phyloP scores from a whole-genome alignment of 225 moss, liverwort and hornwort genomes.

The Polytrichum formosum region DNA sequence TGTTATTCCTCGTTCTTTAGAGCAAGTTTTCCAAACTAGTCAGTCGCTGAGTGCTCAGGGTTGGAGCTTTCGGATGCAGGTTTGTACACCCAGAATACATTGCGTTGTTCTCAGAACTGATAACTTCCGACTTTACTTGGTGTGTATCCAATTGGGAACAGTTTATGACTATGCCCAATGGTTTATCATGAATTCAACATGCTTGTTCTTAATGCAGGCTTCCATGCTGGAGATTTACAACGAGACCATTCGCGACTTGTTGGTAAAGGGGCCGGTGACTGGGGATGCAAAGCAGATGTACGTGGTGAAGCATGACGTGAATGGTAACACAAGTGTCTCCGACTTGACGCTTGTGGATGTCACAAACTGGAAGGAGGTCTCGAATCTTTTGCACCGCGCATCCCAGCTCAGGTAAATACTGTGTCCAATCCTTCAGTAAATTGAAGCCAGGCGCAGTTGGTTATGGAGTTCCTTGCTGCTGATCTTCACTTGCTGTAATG shows the following conservation, averaged over 20 bases:
- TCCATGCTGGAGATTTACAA: slow-evolving; percentile 75
- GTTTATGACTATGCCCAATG: too few relatives aligned
- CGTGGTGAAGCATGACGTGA: slow-evolving; percentile 50
- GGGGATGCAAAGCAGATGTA: slow-evolving; percentile 42
- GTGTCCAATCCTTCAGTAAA: too few relatives aligned
- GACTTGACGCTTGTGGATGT: slow-evolving; percentile 61
- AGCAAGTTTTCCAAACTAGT: slow-evolving; percentile 64
- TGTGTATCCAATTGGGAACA: too few relatives aligned
- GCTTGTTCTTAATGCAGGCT: slow-evolving; percentile 24
- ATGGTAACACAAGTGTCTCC: slow-evolving; percentile 53
- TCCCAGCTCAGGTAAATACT: slow-evolving; percentile 48
- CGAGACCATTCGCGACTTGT: slow-evolving; percentile 57
- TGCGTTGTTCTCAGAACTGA: too few relatives aligned
- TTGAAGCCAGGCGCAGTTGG: too few relatives aligned
- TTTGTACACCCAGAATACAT: slow-evolving; percentile 1
- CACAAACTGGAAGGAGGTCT: slow-evolving; percentile 63
- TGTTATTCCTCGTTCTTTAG: slow-evolving; percentile 56
- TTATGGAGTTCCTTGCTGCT: too few relatives aligned
- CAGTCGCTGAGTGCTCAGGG: slow-evolving; percentile 50
- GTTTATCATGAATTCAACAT: too few relatives aligned
- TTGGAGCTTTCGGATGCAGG: slow-evolving; percentile 71
- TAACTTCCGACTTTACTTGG: too few relatives aligned
- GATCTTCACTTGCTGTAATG: too few relatives aligned
- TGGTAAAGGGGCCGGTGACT: slow-evolving; percentile 25
- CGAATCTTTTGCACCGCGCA: slow-evolving; percentile 52